Conservation (phyloP, 2,329 filamentous ascomycete genomes). For the Trichophyton simii region DNA sequence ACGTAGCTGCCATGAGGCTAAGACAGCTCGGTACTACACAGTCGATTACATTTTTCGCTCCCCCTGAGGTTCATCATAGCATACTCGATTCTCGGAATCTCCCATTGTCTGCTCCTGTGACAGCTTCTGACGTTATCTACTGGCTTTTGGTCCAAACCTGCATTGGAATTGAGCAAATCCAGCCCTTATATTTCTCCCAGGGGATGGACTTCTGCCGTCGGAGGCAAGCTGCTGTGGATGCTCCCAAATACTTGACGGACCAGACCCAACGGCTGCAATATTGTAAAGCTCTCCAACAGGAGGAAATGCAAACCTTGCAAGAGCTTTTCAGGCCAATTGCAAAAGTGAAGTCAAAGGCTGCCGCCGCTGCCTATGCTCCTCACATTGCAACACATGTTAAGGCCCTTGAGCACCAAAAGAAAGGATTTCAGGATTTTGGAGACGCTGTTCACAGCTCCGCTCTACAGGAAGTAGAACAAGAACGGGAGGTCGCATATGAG, state of each 20-base stretch:
- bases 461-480: conserved; percentile 46
- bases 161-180: conserved; percentile 45
- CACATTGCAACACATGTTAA: conserved; percentile 23
- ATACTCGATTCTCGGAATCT: conserved; percentile 40
- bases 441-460: conserved; percentile 38
- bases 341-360: conserved; percentile 16
- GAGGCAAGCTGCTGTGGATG: conserved; percentile 36
- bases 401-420: conserved; percentile 25
- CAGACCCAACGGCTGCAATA: conserved; percentile 27
- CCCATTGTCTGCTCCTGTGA: conserved; percentile 16
- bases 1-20: conserved; percentile 51
- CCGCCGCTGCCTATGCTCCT: conserved; percentile 6
- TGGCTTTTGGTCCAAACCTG: conserved; percentile 58
- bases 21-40: conserved; percentile 48
- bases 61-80: conserved; percentile 50
- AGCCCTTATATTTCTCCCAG: conserved; percentile 47
- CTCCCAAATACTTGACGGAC: conserved; percentile 33
- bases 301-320: conserved; percentile 46
- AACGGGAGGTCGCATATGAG: conserved; percentile 48
- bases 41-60: conserved; percentile 41
- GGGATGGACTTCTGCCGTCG: conserved; percentile 49
- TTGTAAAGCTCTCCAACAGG: conserved; percentile 36
- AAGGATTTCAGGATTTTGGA: conserved; percentile 33
- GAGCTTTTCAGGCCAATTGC: conserved; percentile 39
- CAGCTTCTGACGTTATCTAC: conserved; percentile 42